Evolutionary conservation across 2,329 filamentous ascomycete species (phyloP), one percentile per base, ranked within the genome.

Genomic region (Fusarium setosum): DNA sequence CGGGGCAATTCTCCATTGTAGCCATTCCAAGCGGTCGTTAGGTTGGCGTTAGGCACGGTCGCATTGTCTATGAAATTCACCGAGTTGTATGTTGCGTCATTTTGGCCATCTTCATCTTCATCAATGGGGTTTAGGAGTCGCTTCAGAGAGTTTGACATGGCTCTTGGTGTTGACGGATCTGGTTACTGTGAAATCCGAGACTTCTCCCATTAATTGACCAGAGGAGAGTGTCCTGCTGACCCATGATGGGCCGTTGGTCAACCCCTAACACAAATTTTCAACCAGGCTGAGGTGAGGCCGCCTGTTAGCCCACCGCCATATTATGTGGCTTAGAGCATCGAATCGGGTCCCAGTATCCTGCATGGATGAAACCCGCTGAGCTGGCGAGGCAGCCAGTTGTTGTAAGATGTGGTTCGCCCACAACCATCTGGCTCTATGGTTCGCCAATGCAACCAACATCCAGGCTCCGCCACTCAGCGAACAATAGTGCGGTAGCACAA

Each of bases 271-370:
- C 12, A 20, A 15, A 6, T 15, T 23, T 48, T 23, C 18, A 34
- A 48, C 24, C 44, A 48, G 44, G 44, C 44, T 34, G 44, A 32
- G 29, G 13, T 48, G 44, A 48, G 44, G 44, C 44, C 44, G 44
- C 44, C 44, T 8, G 12, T 32, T 26, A 47, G 6, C 44, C 31
- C 44, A 47, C 44, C 44, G 29, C 44, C 18, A 34, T 34, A 21
- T 47, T 13, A 21, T n/a, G 44, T 47, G 44, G 29, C 44, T 17
- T 18, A 21, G 13, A 26, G 9, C 26, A 32, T 31, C 44, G 32
- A 47, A 47, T 47, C 29, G 6, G 26, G 26, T 29, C 26, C 12
- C 26, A 29, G 21, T 7, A 31, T 12, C 10, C 26, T 47, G 29
- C 29, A 21, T 23, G 6, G 10, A 47, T 23, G 44, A 47, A 29